Percentiles rank a stretch among this genome's conserved stretches.
Conservation (phyloP, 1,284 basidiomycete species). For the Pseudozyma hubeiensis region DNA sequence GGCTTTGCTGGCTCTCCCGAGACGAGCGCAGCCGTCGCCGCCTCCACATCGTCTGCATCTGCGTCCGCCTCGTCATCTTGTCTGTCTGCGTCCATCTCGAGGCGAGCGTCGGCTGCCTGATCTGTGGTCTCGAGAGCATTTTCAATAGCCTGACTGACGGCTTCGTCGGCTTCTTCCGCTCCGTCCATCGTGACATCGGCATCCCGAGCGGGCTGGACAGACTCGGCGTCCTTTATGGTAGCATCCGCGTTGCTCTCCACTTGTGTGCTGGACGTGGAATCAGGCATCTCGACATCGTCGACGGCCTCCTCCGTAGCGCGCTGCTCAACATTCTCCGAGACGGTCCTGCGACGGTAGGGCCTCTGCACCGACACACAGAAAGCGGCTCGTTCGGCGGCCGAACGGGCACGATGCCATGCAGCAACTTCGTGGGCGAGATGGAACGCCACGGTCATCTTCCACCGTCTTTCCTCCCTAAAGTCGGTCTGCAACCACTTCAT, state of each 20-base stretch:
- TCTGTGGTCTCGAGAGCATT: constrained; percentile 54
- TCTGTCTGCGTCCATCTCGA: constrained; percentile 49
- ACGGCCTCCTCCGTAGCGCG: constrained; percentile 10
- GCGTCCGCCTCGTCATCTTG: constrained; percentile 51
- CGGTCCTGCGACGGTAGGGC: constrained; percentile 24
- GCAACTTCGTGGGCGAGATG: constrained; percentile 85
- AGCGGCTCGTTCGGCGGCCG: constrained; percentile 75
- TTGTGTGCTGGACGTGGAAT: background rate
- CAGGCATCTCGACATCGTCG: constrained; percentile 32
- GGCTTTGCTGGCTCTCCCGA: constrained; percentile 47
- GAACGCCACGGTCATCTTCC: constrained; percentile 89
- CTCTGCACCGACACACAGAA: constrained; percentile 72
- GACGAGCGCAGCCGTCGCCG: constrained; percentile 36
- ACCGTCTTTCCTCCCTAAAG: constrained; percentile 90
- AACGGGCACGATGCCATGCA: constrained; percentile 84
- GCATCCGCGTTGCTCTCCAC: constrained; percentile 1
- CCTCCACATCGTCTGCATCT: constrained; percentile 55
- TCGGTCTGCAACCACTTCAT: constrained; percentile 99
- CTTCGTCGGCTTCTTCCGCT: constrained; percentile 58
- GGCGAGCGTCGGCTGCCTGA: constrained; percentile 48
- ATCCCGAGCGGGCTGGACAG: background rate
- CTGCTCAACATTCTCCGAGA: constrained; percentile 40
- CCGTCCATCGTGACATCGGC: constrained; percentile 32
- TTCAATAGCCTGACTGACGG: constrained; percentile 55
- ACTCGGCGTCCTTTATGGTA: background rate